Conservation (phyloP, 2,329 filamentous ascomycete species). For the Cladophialophora psammophila region DNA sequence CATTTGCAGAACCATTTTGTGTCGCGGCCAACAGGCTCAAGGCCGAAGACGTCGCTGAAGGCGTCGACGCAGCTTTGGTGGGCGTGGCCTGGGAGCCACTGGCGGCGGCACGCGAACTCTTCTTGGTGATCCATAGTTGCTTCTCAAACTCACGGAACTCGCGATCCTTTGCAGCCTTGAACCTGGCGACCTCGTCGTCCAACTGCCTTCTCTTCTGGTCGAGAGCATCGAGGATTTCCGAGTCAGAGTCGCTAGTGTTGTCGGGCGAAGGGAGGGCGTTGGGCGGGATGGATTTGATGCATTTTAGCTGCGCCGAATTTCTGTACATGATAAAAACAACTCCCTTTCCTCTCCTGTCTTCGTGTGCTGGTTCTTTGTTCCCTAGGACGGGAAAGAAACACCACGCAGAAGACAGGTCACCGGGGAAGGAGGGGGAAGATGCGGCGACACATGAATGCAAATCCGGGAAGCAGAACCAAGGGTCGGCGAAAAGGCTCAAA, state of each 20-base stretch:
- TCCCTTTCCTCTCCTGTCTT: not conserved
- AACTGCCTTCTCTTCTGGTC: constrained; percentile 40
- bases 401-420: not conserved
- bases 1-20: constrained; percentile 23
- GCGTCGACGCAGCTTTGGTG: constrained; percentile 16
- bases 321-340: constrained; percentile 30
- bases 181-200: constrained; percentile 40
- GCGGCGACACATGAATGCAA: constrained; percentile 14
- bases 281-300: constrained; percentile 25
- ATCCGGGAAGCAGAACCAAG: not conserved
- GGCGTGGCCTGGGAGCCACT: constrained; percentile 4
- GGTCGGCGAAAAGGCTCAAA: not conserved
- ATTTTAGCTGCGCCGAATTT: constrained; percentile 32
- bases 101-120: constrained; percentile 20
- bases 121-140: constrained; percentile 33
- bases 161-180: constrained; percentile 41
- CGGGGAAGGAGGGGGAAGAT: not conserved
- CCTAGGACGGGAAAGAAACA: not conserved
- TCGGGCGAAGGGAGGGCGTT: constrained; percentile 33
- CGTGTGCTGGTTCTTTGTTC: not conserved
- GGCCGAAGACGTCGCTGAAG: constrained; percentile 15
- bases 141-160: constrained; percentile 42
- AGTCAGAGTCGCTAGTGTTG: constrained; percentile 34
- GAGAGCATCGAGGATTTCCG: constrained; percentile 37
- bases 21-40: constrained; percentile 30